Evolutionary conservation across 1,284 basidiomycete species (phyloP).

Genomic region (Trametes versicolor): DNA sequence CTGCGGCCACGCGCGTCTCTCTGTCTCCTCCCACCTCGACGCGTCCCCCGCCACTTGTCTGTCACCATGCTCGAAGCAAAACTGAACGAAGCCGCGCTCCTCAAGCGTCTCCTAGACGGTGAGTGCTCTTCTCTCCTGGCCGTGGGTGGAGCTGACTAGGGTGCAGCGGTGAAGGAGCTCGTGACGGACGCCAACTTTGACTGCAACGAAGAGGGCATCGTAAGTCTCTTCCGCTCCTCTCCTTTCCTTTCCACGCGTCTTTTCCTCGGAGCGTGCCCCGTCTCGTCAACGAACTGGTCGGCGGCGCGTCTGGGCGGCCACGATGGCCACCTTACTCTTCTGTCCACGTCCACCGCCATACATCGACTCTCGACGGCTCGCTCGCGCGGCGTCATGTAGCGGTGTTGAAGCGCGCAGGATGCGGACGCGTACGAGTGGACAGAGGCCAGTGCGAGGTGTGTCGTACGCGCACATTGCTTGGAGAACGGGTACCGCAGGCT

Average conservation of each 20-base stretch:
- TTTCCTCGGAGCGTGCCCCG: background rate
- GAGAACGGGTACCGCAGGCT: too few relatives aligned
- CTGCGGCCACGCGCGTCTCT: background rate
- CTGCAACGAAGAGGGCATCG: slow-evolving; percentile 96
- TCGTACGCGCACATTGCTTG: too few relatives aligned
- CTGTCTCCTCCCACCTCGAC: background rate
- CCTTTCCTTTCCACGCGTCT: too few relatives aligned
- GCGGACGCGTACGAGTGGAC: too few relatives aligned
- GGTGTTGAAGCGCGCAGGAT: too few relatives aligned
- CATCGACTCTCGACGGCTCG: too few relatives aligned
- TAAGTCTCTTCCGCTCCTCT: slow-evolving; percentile 49
- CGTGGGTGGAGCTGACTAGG: background rate
- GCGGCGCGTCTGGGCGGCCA: too few relatives aligned
- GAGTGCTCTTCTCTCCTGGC: background rate
- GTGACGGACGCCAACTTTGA: slow-evolving; percentile 99
- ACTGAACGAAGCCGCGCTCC: slow-evolving; percentile 81
- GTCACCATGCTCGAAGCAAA: slow-evolving; percentile 89
- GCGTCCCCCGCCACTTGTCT: background rate
- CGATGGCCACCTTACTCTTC: too few relatives aligned
- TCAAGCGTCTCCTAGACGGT: slow-evolving; percentile 79
- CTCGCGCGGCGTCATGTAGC: too few relatives aligned
- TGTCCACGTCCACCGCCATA: too few relatives aligned
- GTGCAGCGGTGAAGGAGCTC: slow-evolving; percentile 93
- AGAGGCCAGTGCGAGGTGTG: too few relatives aligned
- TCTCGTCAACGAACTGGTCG: background rate